Base-by-base conservation (phyloP, 2,329 filamentous ascomycete species). In the Colletotrichum theobromicola region DNA sequence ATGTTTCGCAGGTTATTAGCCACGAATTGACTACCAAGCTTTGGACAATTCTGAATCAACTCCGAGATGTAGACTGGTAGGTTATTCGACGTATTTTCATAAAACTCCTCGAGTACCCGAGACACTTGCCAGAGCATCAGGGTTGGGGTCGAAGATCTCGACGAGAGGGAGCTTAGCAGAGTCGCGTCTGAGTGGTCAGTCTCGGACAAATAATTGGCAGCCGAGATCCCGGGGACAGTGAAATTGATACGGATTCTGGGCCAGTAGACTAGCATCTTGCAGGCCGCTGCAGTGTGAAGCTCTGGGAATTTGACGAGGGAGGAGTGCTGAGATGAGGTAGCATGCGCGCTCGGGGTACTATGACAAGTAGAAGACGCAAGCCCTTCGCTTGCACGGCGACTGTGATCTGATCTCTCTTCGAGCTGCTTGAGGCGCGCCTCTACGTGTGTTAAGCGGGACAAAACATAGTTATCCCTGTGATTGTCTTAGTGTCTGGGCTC, bases 261-360 rank as follows among this genome's bases (percentile, higher is more conserved):
- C 69, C 69, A 72, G 62, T 55, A 67, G n/a, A 42, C 32, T 18
- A 72, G 63, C 69, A 72, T 72, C 32, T 67, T 72, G 30, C 28
- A 67, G 26, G 42, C 69, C 8, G 69, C 50, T 4, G 69, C 69
- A 15, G 69, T 72, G 69, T 72, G 69, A n/a, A 72, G 32, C 26
- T 67, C 62, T 18, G 69, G 69, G 13, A 35, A n/a, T 7, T 28
- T 67, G 35, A 21, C 24, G 7, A 67, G 21, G 7, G 32, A 30
- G 1, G 60, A 28, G 9, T 42, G 60, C 60, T 28, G 32, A 26
- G 30, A 30, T 24, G 32, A 30, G 42, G 42, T 46, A n/a, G 42
- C 42, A 55, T 55, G 50, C 2, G 21, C 50, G 21, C 21, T 55
- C 50, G 50, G 24, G n/a, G 21, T 55, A 28, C 21, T 55, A 9